Conservation (phyloP, 129 eudicot species). For the Rutidosis leptorrhynchoides region DNA sequence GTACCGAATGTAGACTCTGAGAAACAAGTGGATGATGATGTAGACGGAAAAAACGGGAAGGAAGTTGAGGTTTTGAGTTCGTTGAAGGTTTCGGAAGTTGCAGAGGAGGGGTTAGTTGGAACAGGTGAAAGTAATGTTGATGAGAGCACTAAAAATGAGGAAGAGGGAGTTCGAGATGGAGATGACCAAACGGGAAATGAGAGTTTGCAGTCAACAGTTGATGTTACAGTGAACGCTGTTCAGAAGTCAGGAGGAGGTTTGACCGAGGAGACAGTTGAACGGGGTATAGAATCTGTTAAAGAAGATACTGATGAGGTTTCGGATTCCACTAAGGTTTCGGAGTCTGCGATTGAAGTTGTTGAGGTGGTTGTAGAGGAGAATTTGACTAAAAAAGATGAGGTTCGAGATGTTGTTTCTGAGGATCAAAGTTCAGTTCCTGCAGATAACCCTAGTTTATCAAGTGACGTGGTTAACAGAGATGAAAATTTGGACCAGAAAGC, state of each 20-base stretch:
- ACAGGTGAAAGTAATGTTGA: conserved; percentile 15
- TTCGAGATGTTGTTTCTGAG: conserved; percentile 18
- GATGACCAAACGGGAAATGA: conserved; percentile 12
- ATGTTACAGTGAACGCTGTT: neutral
- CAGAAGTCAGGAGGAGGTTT: conserved; percentile 9
- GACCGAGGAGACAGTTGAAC: conserved; percentile 22
- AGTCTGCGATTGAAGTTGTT: conserved; percentile 19
- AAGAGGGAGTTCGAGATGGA: conserved; percentile 20
- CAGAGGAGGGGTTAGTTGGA: conserved; percentile 28
- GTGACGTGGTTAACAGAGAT: conserved; percentile 14
- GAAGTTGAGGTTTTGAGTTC: conserved; percentile 22
- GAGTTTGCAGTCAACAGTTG: conserved; percentile 11
- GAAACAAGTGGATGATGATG: conserved; percentile 11
- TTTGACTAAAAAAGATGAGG: conserved; percentile 27
- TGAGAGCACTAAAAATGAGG: conserved; percentile 8
- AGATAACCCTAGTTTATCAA: conserved; percentile 19
- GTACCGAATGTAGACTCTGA: conserved; percentile 13
- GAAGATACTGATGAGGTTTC: conserved; percentile 27
- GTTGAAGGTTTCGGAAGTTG: conserved; percentile 17
- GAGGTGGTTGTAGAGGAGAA: conserved; percentile 30
- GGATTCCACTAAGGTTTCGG: conserved; percentile 23
- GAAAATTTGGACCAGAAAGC: conserved; percentile 19
- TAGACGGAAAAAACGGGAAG: conserved; percentile 14
- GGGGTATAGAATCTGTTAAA: conserved; percentile 18
- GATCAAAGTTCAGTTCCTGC: conserved; percentile 11